These are phyloP conservation scores for Ustilago cynodontis DNA, from an alignment of 1,284 basidiomycete species.

Conservation along the genomic window DNA sequence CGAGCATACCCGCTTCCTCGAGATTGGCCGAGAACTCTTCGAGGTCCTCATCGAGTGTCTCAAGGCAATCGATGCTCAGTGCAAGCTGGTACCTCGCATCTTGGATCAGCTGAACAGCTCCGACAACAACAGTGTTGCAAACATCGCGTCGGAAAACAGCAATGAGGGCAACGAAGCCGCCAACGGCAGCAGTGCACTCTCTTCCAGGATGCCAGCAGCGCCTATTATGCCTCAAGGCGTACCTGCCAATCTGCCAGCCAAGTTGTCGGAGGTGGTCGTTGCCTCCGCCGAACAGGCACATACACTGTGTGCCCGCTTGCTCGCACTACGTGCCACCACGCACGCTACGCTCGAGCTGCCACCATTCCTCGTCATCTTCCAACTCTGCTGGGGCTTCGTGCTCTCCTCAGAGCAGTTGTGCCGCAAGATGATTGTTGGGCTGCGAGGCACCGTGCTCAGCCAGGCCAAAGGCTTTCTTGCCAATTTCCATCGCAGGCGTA, in stretches of 20 bases:
- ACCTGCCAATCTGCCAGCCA: conserved; percentile 71
- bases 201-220: conserved; percentile 14
- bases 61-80: conserved; percentile 79
- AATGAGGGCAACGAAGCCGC: not conserved
- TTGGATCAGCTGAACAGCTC: conserved; percentile 71
- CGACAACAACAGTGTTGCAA: not conserved
- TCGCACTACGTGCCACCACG: conserved; percentile 77
- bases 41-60: conserved; percentile 78
- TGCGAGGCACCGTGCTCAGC: conserved; percentile 73
- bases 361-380: conserved; percentile 85
- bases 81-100: conserved; percentile 76
- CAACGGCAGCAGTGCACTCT: not conserved
- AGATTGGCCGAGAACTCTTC: conserved; percentile 77
- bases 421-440: conserved; percentile 88
- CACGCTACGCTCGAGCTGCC: conserved; percentile 80
- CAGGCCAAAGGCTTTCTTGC: conserved; percentile 89
- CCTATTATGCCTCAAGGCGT: conserved; percentile 53
- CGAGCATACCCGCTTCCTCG: conserved; percentile 79
- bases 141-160: not conserved
- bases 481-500: conserved; percentile 83
- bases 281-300: conserved; percentile 87
- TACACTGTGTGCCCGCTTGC: conserved; percentile 80
- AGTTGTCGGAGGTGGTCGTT: conserved; percentile 79
- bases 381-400: conserved; percentile 88
- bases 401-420: conserved; percentile 85